Evolutionary conservation across 805 yeast genomes (phyloP), one percentile per base, ranked within the genome.

Genomic region (Pichia scutulata): DNA sequence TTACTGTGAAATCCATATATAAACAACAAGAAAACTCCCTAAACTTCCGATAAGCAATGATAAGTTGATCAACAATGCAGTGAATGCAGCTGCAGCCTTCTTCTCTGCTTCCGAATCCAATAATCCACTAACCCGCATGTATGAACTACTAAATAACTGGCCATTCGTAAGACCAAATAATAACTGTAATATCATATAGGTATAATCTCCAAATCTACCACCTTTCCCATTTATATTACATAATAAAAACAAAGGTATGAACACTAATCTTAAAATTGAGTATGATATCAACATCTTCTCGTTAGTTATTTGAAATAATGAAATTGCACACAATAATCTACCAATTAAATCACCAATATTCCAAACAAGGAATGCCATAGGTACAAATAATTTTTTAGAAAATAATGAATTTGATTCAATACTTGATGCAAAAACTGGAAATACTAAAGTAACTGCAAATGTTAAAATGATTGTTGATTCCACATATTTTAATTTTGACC

Each of bases 61-160:
- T 12, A 81, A 61, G 50, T 90, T 82, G 47, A 90, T 76, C 56
- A 88, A 81, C 22, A 90, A 80, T 1, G 89, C 81, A 43, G 96
- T 83, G 63, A 90, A 86, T 3, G 97, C 97, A 43, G 97, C 97
- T 1, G 98, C 96, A 0, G 97, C 96, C 52, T 87, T 88, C 63
- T 81, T 59, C 60, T 88, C 92, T 21, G 75, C 75, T 33, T 81
- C 87, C 1, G 74, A 73, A 8, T 48, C 50, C 41, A 65, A 51
- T 39, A 62, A 45, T 2, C 52, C 51, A 9, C 66, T 64, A 28
- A 65, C 61, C 10, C 56, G 37, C 66, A 64, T 62, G 68, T 92
- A 88, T 50, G 88, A 77, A 25, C 88, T 77, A 7, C 95, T 83
- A 47, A 86, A 76, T 26, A 86, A 71, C 58, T 89, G 96, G 2